A percentile compares a stretch with the other conserved stretches of the same genome.
These are phyloP conservation scores for Blastobotrys apis DNA, from an alignment of 1,139 yeast genomes.

Conservation along the genomic window DNA sequence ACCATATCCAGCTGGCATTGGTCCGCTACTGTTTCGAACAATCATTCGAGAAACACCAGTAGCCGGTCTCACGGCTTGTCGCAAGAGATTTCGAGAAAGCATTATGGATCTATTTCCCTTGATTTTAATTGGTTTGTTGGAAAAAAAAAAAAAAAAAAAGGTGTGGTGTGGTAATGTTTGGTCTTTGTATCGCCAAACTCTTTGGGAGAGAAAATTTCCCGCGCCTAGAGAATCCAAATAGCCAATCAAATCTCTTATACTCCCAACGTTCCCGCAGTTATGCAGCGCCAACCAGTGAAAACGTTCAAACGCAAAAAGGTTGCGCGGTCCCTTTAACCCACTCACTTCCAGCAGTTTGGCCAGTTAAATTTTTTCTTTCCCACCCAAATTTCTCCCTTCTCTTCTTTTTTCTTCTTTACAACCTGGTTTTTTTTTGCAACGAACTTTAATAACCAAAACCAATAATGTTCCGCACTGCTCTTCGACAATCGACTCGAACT, in stretches of 20 bases:
- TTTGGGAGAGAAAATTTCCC: neutral
- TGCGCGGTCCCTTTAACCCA: neutral
- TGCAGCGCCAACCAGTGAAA: neutral
- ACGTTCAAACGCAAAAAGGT: neutral
- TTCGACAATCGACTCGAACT: slow-evolving; percentile 40
- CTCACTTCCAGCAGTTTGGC: neutral
- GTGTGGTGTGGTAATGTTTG: slow-evolving; percentile 3
- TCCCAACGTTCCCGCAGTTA: neutral
- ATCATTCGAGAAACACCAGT: slow-evolving; percentile 10
- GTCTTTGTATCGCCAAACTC: neutral
- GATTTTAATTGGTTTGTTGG: neutral
- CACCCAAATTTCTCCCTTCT: slow-evolving; percentile 6
- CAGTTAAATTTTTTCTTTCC: slow-evolving; percentile 4
- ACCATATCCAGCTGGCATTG: slow-evolving; percentile 10
- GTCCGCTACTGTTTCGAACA: slow-evolving; percentile 11
- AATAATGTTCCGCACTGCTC: slow-evolving; percentile 40
- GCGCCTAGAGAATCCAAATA: neutral
- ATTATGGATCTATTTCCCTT: too few species aligned
- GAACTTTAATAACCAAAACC: too few species aligned
- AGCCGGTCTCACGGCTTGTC: slow-evolving; percentile 10
- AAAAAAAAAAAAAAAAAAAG: slow-evolving; percentile 2
- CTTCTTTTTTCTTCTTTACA: slow-evolving; percentile 16
- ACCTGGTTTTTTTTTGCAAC: slow-evolving; percentile 15
- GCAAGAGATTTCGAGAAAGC: slow-evolving; percentile 11
- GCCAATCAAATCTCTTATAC: neutral